Evolutionary conservation across 495 filamentous ascomycete species (phyloP).

Genomic region (Neurospora tetrasperma): DNA sequence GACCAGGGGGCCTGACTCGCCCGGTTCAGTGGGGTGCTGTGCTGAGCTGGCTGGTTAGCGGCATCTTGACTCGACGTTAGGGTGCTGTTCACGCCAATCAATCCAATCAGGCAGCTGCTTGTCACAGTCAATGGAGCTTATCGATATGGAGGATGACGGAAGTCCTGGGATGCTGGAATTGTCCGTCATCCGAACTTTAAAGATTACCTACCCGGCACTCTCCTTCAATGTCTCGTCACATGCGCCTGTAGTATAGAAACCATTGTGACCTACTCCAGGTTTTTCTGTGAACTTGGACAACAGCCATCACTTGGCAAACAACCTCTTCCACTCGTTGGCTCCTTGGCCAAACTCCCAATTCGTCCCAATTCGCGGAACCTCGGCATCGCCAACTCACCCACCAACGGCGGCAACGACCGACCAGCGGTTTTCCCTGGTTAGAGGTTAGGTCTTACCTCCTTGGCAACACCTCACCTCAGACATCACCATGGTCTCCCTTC

Average conservation of each 20-base stretch:
- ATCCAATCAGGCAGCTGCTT: background rate
- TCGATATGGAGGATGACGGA: background rate
- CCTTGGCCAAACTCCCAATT: background rate
- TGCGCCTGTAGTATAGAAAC: background rate
- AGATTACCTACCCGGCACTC: background rate
- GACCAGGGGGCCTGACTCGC: background rate
- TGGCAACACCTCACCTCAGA: conserved; percentile 5
- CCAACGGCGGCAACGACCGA: background rate
- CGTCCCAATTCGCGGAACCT: background rate
- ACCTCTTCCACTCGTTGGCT: background rate
- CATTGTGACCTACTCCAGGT: background rate
- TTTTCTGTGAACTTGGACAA: background rate
- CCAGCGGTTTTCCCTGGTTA: background rate
- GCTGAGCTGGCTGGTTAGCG: background rate
- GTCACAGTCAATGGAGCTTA: background rate
- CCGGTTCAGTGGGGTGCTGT: background rate
- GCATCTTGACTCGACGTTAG: background rate
- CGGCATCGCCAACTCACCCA: background rate
- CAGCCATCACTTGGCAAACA: background rate
- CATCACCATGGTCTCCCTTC: conserved; percentile 40
- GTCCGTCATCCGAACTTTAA: background rate
- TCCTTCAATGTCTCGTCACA: background rate
- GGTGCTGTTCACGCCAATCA: background rate
- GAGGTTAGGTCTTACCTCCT: background rate
- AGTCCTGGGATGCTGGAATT: background rate